Conservation (phyloP, 371 early-diverging fungal genomes). For the Saksenaea oblongispora region DNA sequence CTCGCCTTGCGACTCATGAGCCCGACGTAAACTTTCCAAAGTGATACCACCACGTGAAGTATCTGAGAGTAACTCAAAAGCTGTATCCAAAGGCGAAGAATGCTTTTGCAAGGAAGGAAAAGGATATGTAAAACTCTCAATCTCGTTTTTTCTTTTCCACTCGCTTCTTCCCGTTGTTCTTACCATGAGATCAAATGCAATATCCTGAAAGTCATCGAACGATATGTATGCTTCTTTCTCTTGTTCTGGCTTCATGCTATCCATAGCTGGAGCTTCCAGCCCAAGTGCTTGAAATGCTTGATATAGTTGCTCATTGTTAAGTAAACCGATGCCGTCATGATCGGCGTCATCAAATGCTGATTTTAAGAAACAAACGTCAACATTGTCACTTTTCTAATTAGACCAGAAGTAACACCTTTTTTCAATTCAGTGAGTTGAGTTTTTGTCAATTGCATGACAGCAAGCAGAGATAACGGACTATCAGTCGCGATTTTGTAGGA, state of each 20-base stretch:
- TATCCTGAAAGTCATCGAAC: conserved; percentile 32
- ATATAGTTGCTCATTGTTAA: conserved; percentile 21
- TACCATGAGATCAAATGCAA: conserved; percentile 32
- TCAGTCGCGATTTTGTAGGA: no score
- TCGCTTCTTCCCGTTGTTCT: background rate
- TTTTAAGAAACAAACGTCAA: background rate
- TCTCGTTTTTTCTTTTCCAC: no score
- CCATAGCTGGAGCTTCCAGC: conserved; percentile 20
- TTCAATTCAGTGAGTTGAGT: background rate
- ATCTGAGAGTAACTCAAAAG: conserved; percentile 26
- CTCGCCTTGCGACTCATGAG: conserved; percentile 28
- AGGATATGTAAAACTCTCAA: background rate
- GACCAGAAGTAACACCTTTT: background rate
- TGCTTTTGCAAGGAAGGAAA: background rate
- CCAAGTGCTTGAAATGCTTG: conserved; percentile 23
- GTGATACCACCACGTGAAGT: conserved; percentile 29
- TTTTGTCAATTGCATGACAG: background rate
- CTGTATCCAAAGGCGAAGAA: conserved; percentile 3
- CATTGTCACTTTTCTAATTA: background rate
- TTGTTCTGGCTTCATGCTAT: conserved; percentile 20
- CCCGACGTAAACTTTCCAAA: conserved; percentile 22
- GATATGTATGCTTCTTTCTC: conserved; percentile 28
- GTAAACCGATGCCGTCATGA: conserved; percentile 22
- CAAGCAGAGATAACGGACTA: background rate
- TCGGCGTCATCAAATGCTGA: conserved; percentile 33